Evolutionary conservation across 2,329 filamentous ascomycete genomes (phyloP), one percentile per base, ranked within the genome.

Genomic region (Aspergillus transmontanensis): DNA sequence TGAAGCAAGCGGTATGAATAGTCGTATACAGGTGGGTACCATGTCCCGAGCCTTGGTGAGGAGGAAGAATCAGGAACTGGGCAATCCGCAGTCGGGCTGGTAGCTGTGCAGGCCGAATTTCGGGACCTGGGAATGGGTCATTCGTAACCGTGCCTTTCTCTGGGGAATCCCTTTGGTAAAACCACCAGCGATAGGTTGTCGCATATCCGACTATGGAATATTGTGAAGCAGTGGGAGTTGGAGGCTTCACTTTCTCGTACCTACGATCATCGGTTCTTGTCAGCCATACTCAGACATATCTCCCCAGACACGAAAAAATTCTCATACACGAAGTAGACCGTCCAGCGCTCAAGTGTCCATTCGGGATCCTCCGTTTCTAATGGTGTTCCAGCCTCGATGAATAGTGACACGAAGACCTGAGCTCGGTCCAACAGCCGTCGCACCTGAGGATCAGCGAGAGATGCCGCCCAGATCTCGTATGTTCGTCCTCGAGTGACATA

Each of bases 181-280:
- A 81, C 83, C 90, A 97, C 80, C 93, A 94, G 57, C 92, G 89
- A 78, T 97, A 97, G 39, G 94, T 89, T 1, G 94, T 98, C 19
- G 90, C 89, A 78, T 96, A 98, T 62, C 95, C 95, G 41, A 92
- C 89, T 68, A 99, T 92, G 3, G 87, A 86, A 76, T 97, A 97
- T n/a, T 85, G 81, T 16, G 83, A 84, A 59, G 80, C 82, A 11
- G 78, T 80, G 12, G 83, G 76, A 1, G 79, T 79, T 3, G 79
- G 72, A 34, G 78, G 77, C 34, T 72, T 71, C 16, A 77, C 70
- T 64, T 86, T 86, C 73, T 90, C 90, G 70, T 90, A 86, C 28
- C 80, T 82, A 48, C 23, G 26, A 34, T 77, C 48, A 74, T 62
- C 69, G n/a, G 51, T 23, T 32, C 14, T 41, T n/a, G 43, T 46